Evolutionary conservation across 208 protist species (phyloP).

Genomic region (Acanthamoeba sp.): DNA sequence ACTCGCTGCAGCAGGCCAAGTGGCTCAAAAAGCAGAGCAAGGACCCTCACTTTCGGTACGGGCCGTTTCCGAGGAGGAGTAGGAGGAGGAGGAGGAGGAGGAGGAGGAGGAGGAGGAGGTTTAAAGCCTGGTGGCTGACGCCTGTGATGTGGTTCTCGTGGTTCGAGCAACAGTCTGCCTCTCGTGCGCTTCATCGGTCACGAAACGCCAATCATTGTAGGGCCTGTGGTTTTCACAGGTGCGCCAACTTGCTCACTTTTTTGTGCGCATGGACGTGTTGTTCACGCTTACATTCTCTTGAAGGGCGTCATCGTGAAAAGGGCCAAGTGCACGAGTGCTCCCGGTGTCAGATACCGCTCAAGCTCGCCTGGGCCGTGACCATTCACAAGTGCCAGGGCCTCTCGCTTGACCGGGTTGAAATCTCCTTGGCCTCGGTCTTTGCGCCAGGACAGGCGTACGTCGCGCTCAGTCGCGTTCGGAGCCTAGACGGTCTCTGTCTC

Average conservation of each 20-base stretch:
- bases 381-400: slow-evolving; percentile 98
- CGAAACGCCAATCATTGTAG: neutral
- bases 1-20: neutral
- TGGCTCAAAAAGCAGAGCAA: neutral
- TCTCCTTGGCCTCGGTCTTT: slow-evolving; percentile 5
- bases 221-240: neutral
- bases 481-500: slow-evolving; percentile 18
- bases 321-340: neutral
- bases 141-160: neutral
- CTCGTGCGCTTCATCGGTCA: neutral
- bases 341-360: slow-evolving; percentile 88
- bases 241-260: neutral
- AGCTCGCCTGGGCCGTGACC: slow-evolving; percentile 96
- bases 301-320: neutral
- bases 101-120: too few relatives aligned
- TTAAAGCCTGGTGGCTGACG: too few relatives aligned
- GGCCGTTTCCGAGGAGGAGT: too few relatives aligned
- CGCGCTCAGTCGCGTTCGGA: neutral
- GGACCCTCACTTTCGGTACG: neutral
- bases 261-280: neutral
- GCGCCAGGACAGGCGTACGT: neutral
- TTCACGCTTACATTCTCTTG: neutral
- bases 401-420: slow-evolving; percentile 76
- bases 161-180: neutral
- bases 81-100: too few relatives aligned